Evolutionary conservation across 176 grass and related monocot species (phyloP).

Genomic region (Pharus latifolius): DNA sequence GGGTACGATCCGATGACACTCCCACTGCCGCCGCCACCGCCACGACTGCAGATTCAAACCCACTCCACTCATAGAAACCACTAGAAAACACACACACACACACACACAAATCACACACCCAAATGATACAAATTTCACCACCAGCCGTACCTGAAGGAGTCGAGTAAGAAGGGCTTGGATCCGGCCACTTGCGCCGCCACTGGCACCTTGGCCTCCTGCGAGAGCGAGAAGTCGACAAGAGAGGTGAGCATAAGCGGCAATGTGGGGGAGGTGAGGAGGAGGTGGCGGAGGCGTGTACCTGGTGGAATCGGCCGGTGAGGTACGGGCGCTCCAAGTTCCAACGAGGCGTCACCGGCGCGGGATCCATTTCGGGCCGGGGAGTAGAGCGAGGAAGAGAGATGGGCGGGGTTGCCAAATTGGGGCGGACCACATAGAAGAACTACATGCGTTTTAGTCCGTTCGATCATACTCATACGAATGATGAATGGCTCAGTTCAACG

Average conservation of each 20-base stretch:
- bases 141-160: slow-evolving; percentile 37
- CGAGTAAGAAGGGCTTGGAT: slow-evolving; percentile 61
- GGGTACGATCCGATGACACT: slow-evolving; percentile 84
- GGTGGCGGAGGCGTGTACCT: slow-evolving; percentile 27
- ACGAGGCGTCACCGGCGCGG: slow-evolving; percentile 54
- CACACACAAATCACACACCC: neutral
- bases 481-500: no score
- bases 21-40: slow-evolving; percentile 46
- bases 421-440: no score
- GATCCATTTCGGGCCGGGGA: slow-evolving; percentile 28
- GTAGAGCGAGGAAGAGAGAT: neutral
- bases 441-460: no score
- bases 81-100: no score
- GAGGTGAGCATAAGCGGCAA: neutral
- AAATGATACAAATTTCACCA: neutral
- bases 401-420: no score
- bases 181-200: slow-evolving; percentile 24
- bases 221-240: neutral
- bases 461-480: no score
- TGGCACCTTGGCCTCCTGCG: slow-evolving; percentile 55
- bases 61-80: slow-evolving; percentile 15
- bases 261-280: neutral
- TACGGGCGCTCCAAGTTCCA: slow-evolving; percentile 90
- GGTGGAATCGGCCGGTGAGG: slow-evolving; percentile 86
- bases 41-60: slow-evolving; percentile 34